phyloP scores from a whole-genome alignment of 2,329 filamentous ascomycete genomes.

The Scopulariopsis brevicaulis region DNA sequence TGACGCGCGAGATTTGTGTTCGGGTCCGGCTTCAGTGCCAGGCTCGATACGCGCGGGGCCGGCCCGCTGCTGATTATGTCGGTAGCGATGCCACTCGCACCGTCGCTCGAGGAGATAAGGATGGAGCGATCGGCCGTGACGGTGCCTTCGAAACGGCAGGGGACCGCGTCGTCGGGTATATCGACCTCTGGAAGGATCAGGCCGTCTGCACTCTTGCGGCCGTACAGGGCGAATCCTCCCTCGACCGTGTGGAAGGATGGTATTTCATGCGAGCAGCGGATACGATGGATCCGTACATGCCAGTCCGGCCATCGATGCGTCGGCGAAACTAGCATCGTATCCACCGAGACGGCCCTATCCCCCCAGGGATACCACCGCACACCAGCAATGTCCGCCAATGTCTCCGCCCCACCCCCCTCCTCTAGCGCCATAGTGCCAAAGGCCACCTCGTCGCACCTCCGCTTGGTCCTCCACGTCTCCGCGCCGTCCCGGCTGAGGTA shows the following conservation, averaged over 20 bases:
- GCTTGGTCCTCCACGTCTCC: slow-evolving; percentile 18
- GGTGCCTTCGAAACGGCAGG: neutral
- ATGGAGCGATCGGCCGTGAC: neutral
- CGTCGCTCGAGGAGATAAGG: neutral
- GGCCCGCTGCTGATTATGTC: neutral
- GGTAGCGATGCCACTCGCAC: neutral
- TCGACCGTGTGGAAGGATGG: slow-evolving; percentile 8
- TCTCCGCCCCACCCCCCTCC: neutral
- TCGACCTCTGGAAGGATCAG: neutral
- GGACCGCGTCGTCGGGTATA: neutral
- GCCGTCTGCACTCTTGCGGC: neutral
- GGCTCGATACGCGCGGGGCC: neutral
- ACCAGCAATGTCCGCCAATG: neutral
- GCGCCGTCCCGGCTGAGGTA: slow-evolving; percentile 17
- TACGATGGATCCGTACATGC: slow-evolving; percentile 16
- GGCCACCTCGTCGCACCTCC: slow-evolving; percentile 13
- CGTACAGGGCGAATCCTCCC: slow-evolving; percentile 12
- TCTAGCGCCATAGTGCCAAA: slow-evolving; percentile 5
- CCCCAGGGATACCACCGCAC: slow-evolving; percentile 15
- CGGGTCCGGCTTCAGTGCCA: slow-evolving; percentile 12
- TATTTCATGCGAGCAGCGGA: neutral
- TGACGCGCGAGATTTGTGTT: slow-evolving; percentile 14
- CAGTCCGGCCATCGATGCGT: slow-evolving; percentile 20
- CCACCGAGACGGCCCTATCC: slow-evolving; percentile 13
- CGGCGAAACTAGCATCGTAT: slow-evolving; percentile 16